phyloP scores from a whole-genome alignment of 1,284 basidiomycete species.

The Irpex sp. region DNA sequence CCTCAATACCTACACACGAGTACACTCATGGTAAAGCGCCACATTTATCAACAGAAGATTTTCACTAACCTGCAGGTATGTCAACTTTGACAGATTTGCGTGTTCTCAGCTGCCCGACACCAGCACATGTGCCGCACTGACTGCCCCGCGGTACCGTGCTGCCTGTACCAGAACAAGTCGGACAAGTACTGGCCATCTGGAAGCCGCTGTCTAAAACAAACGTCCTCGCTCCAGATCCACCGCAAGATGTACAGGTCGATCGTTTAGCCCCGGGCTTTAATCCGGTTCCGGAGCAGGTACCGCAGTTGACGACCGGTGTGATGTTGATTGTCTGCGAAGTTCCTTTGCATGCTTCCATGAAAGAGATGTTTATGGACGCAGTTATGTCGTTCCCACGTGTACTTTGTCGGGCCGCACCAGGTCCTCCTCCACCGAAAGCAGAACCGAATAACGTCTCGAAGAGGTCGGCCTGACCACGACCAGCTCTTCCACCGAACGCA shows the following conservation, averaged over 20 bases:
- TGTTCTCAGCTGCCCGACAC: constrained; percentile 84
- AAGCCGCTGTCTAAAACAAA: constrained; percentile 95
- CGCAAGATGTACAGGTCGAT: constrained; percentile 77
- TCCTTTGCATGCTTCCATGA: constrained; percentile 94
- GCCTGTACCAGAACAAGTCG: constrained; percentile 82
- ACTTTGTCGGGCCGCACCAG: constrained; percentile 49
- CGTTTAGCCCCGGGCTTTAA: constrained; percentile 87
- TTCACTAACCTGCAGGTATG: constrained; percentile 75
- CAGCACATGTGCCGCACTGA: constrained; percentile 81
- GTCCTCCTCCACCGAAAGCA: constrained; percentile 70
- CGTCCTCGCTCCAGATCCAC: constrained; percentile 85
- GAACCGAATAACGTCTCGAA: constrained; percentile 91
- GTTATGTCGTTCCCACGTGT: constrained; percentile 85
- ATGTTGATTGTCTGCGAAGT: constrained; percentile 76
- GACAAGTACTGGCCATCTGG: constrained; percentile 95
- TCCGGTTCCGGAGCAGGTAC: constrained; percentile 83
- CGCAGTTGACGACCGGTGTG: constrained; percentile 83
- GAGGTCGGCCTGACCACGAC: constrained; percentile 56
- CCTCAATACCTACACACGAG: constrained; percentile 75
- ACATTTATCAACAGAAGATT: constrained; percentile 8
- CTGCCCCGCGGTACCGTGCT: constrained; percentile 76
- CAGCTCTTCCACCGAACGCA: constrained; percentile 58
- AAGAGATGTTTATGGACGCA: constrained; percentile 72
- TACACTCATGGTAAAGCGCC: constrained; percentile 13
- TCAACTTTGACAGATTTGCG: constrained; percentile 81